These are phyloP conservation scores for Mayamaea pseudoterrestris DNA, from an alignment of 108 stramenopile species.

Conservation along the genomic window DNA sequence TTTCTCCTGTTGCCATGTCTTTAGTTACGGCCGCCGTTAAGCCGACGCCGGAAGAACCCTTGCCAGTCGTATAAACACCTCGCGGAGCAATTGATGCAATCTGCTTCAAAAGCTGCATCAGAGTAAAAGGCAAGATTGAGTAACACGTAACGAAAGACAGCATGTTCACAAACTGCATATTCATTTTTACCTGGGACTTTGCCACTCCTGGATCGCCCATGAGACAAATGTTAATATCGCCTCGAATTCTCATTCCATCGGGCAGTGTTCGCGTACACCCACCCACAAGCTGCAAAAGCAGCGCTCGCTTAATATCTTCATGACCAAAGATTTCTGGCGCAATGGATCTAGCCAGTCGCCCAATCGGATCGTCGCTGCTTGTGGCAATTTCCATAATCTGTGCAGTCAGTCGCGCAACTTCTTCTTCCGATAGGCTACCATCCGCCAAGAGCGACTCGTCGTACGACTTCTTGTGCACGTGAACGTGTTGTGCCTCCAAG, in stretches of 20 bases:
- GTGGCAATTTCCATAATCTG: constrained; percentile 47
- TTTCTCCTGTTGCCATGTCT: constrained; percentile 89
- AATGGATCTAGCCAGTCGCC: constrained; percentile 64
- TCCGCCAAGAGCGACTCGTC: constrained; percentile 44
- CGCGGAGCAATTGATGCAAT: constrained; percentile 89
- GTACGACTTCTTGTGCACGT: constrained; percentile 84
- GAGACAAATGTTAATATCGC: constrained; percentile 95
- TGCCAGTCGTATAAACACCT: constrained; percentile 98
- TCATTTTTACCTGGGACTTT: constrained; percentile 97
- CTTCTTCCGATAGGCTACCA: constrained; percentile 34
- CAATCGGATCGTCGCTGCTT: constrained; percentile 63
- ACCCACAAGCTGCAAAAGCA: constrained; percentile 91
- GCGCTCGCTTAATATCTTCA: constrained; percentile 94
- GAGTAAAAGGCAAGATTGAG: too few relatives aligned
- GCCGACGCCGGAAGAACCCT: constrained; percentile 96
- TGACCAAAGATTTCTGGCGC: constrained; percentile 99
- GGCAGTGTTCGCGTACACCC: constrained; percentile 83
- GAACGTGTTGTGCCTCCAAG: constrained; percentile 76
- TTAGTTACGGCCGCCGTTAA: constrained; percentile 95
- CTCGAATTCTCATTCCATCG: constrained; percentile 96
- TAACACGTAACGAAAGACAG: too few relatives aligned
- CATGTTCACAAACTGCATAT: too few relatives aligned
- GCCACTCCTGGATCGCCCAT: constrained; percentile 99
- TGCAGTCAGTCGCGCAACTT: constrained; percentile 29
- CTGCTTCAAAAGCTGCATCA: constrained; percentile 84